A percentile compares a stretch with the other conserved stretches of the same genome.
phyloP scores from a whole-genome alignment of 2,329 filamentous ascomycete genomes.

The Venturia asperata region DNA sequence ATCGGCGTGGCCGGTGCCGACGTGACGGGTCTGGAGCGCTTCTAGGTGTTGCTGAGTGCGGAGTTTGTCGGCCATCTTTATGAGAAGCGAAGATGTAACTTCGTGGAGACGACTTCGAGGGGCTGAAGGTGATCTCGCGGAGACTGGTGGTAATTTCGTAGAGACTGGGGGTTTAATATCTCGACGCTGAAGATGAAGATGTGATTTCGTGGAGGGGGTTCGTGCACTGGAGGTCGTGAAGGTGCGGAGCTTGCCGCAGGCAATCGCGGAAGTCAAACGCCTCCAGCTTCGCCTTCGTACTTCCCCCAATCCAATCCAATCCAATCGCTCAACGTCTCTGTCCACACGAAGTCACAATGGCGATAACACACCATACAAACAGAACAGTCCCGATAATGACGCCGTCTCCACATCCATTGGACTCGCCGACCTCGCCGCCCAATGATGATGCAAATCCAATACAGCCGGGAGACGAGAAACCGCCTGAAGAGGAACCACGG shows the following conservation, averaged over 20 bases:
- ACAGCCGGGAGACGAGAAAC: not conserved
- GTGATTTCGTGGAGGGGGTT: not conserved
- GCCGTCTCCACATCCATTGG: not conserved
- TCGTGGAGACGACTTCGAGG: not conserved
- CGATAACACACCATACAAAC: conserved; percentile 1
- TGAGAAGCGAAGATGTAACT: not conserved
- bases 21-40: conserved; percentile 87
- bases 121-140: too few species aligned
- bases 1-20: conserved; percentile 93
- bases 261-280: not conserved
- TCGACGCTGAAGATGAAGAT: too few species aligned
- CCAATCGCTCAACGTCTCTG: not conserved
- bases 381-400: conserved; percentile 16
- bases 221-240: not conserved
- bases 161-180: too few species aligned
- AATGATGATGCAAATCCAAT: not conserved
- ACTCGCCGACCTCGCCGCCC: not conserved
- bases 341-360: not conserved
- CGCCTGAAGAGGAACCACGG: not conserved
- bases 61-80: conserved; percentile 76
- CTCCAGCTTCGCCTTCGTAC: too few species aligned
- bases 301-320: not conserved
- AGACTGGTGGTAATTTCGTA: too few species aligned
- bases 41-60: conserved; percentile 97
- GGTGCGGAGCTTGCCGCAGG: not conserved